These are phyloP conservation scores for Tetrapyrgos nigripes DNA, from an alignment of 1,284 basidiomycete genomes.

Conservation along the genomic window DNA sequence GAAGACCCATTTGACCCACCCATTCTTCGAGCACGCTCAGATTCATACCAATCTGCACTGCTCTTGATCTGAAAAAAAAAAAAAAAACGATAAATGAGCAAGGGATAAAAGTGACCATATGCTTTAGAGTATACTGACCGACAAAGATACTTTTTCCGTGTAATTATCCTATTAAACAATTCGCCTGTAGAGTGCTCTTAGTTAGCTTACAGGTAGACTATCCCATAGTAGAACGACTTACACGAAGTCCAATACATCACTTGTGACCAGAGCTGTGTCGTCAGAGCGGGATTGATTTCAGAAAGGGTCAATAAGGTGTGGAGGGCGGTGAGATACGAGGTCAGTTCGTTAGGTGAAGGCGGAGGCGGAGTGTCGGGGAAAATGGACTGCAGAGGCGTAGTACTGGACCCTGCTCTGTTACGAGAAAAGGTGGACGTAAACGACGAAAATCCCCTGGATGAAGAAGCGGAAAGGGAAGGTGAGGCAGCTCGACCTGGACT, in stretches of 20 bases:
- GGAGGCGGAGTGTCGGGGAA: conserved; percentile 55
- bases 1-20: conserved; percentile 84
- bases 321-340: conserved; percentile 86
- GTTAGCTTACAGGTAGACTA: conserved; percentile 8
- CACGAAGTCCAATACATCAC: conserved; percentile 92
- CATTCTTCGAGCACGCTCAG: conserved; percentile 90
- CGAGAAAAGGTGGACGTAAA: conserved; percentile 66
- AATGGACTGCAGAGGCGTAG: conserved; percentile 54
- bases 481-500: conserved; percentile 55
- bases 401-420: conserved; percentile 47
- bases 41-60: conserved; percentile 92
- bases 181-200: conserved; percentile 72
- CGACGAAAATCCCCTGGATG: conserved; percentile 66
- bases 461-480: conserved; percentile 50
- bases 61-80: conserved; percentile 67
- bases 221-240: conserved; percentile 39
- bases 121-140: conserved; percentile 53
- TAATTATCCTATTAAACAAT: conserved; percentile 93
- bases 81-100: conserved; percentile 4
- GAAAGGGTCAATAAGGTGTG: conserved; percentile 87
- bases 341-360: conserved; percentile 71
- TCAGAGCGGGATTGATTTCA: conserved; percentile 90
- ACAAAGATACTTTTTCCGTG: conserved; percentile 93
- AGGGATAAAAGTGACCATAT: conserved; percentile 10
- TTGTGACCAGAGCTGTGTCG: conserved; percentile 94